phyloP scores from a whole-genome alignment of 2,329 filamentous ascomycete species.

The Xylaria multiplex region DNA sequence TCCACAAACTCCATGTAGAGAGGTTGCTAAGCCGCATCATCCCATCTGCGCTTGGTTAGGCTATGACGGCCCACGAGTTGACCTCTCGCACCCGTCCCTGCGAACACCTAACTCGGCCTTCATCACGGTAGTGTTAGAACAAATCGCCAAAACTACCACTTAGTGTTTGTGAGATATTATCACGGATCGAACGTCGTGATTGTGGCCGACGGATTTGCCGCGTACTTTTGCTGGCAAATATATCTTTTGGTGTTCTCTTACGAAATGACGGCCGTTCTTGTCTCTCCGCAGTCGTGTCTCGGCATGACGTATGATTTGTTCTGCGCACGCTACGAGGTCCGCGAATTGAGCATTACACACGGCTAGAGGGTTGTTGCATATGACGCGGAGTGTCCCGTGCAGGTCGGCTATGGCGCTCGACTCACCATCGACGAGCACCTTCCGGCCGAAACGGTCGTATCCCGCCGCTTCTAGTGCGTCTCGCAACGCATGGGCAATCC shows the following conservation, averaged over 20 bases:
- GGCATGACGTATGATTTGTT: constrained; percentile 33
- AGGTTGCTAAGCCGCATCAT: too few relatives aligned
- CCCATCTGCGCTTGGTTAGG: too few relatives aligned
- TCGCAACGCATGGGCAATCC: constrained; percentile 42
- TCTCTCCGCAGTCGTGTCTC: constrained; percentile 34
- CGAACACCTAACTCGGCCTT: too few relatives aligned
- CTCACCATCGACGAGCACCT: constrained; percentile 24
- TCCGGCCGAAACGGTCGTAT: constrained; percentile 45
- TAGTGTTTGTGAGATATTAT: too few relatives aligned
- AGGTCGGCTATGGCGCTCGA: constrained; percentile 34
- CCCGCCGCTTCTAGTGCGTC: constrained; percentile 44
- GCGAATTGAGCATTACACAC: constrained; percentile 42
- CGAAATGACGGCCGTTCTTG: constrained; percentile 8
- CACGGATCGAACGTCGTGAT: too few relatives aligned
- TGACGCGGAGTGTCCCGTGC: constrained; percentile 42
- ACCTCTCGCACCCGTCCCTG: too few relatives aligned
- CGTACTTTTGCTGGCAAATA: neutral
- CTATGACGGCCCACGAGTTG: too few relatives aligned
- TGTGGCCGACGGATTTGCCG: neutral
- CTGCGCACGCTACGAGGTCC: constrained; percentile 38
- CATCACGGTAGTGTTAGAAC: too few relatives aligned
- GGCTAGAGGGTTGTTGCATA: constrained; percentile 29
- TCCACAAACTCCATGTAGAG: too few relatives aligned
- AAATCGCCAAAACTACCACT: too few relatives aligned
- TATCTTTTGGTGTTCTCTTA: neutral